Conservation (phyloP, 768 basidiomycete genomes). For the Termitomyces sp. region DNA sequence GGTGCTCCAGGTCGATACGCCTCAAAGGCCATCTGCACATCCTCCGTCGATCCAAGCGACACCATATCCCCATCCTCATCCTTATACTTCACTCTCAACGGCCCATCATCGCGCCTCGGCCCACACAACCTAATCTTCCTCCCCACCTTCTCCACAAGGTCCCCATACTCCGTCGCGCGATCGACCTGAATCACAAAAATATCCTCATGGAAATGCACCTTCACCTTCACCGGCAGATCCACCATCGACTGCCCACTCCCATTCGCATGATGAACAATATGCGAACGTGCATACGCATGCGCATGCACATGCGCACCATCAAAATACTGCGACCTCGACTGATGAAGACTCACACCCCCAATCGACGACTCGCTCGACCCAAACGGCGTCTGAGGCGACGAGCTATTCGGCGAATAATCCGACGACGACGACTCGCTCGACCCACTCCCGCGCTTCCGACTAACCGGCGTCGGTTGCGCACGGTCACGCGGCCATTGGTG, state of each 20-base stretch:
- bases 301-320: constrained; percentile 22
- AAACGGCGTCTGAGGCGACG: constrained; percentile 86
- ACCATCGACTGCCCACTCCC: neutral
- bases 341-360: constrained; percentile 51
- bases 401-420: constrained; percentile 81
- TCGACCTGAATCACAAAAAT: constrained; percentile 93
- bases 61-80: constrained; percentile 94
- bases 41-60: constrained; percentile 84
- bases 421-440: constrained; percentile 83
- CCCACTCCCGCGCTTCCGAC: constrained; percentile 76
- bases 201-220: constrained; percentile 93
- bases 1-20: constrained; percentile 75
- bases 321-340: constrained; percentile 53
- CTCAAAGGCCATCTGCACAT: constrained; percentile 94
- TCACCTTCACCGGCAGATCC: constrained; percentile 72
- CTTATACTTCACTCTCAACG: constrained; percentile 81
- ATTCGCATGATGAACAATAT: constrained; percentile 39
- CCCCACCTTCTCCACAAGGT: constrained; percentile 86
- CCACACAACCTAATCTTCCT: constrained; percentile 93
- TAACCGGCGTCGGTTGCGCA: constrained; percentile 36
- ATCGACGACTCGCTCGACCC: constrained; percentile 87
- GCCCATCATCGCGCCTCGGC: constrained; percentile 73
- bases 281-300: neutral
- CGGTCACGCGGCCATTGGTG: constrained; percentile 46
- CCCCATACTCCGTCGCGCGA: constrained; percentile 71